A percentile compares a stretch with the other conserved stretches of the same genome.
These are phyloP conservation scores for Sporothrix protearum DNA, from an alignment of 2,329 filamentous ascomycete genomes.

Conservation along the genomic window DNA sequence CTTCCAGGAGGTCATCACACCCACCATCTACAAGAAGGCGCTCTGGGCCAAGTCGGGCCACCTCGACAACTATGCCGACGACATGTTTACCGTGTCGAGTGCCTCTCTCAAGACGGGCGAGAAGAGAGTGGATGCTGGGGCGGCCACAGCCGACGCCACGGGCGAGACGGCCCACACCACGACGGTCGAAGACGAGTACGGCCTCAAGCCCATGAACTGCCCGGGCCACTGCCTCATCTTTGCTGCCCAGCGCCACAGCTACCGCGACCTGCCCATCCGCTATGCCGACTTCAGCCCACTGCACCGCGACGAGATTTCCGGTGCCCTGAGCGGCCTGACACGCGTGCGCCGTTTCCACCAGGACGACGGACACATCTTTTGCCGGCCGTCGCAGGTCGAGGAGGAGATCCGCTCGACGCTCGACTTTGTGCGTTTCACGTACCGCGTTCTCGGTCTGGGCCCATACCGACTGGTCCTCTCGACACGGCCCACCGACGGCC, in stretches of 20 bases:
- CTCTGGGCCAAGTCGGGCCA: constrained; percentile 84
- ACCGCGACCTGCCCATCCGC: constrained; percentile 83
- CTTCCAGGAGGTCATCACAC: constrained; percentile 84
- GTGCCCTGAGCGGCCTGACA: constrained; percentile 84
- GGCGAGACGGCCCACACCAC: neutral
- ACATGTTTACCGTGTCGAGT: constrained; percentile 81
- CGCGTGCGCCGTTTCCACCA: constrained; percentile 92
- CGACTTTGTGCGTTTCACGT: constrained; percentile 70
- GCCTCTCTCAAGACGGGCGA: constrained; percentile 44
- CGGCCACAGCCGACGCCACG: neutral
- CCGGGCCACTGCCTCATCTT: constrained; percentile 91
- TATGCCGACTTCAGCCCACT: constrained; percentile 95
- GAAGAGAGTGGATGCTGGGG: constrained; percentile 36
- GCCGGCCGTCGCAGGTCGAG: constrained; percentile 70
- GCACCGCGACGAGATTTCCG: constrained; percentile 92
- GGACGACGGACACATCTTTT: constrained; percentile 90
- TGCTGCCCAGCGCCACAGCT: constrained; percentile 75
- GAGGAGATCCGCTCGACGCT: constrained; percentile 70
- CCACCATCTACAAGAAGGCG: constrained; percentile 85
- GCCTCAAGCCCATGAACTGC: constrained; percentile 95
- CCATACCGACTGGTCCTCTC: constrained; percentile 74
- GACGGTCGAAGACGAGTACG: constrained; percentile 61
- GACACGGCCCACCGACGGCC: constrained; percentile 65
- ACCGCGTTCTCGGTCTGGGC: constrained; percentile 65
- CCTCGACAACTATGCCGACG: constrained; percentile 83